Evolutionary conservation across 257 asterid species (phyloP), one percentile per base, ranked within the genome.

Genomic region (Solanum rostratum): DNA sequence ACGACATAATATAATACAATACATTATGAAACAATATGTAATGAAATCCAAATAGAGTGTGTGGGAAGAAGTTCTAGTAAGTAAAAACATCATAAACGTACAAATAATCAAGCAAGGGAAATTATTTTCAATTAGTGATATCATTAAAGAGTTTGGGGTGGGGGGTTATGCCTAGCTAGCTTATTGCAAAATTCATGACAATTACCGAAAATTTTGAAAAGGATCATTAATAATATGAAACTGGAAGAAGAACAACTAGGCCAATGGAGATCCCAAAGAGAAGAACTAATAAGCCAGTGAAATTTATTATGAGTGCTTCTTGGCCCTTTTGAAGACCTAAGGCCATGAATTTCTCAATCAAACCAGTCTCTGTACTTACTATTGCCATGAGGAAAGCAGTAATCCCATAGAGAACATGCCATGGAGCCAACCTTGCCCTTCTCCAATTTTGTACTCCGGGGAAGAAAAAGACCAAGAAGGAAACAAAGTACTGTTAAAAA

Each of bases 401-500:
- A 6, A 82, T 62, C 12, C 84, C 84, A 20, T 13, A 63, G 0
- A 82, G 76, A 37, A 63, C 79, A 45, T 82, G 79, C 79, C 84
- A 62, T 62, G 84, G 79, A n/a, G 45, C 84, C 15, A 82, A 57
- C 27, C 55, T 62, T n/a, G 84, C 76, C 79, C 84, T 82, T 82
- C 74, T 59, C 55, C 74, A 59, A 16, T 30, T 59, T 63, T 63
- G 43, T 62, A 79, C 62, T 16, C 43, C 73, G 3, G 79, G 84
- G 62, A 59, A 82, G 43, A 59, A 57, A 55, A 82, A 82, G 9
- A 49, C 10, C 59, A 62, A 82, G 79, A 62, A 41, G 16, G 84
- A 59, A 63, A 82, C 3, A 27, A 82, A 12, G 43, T 66, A 82
- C 84, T 82, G 84, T 14, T 7, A 29, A 37, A 30, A 50, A 79